Percentiles rank a stretch among this genome's conserved stretches.
Conservation (phyloP, 176 grass and related monocot genomes). For the Cenchrus americanus region DNA sequence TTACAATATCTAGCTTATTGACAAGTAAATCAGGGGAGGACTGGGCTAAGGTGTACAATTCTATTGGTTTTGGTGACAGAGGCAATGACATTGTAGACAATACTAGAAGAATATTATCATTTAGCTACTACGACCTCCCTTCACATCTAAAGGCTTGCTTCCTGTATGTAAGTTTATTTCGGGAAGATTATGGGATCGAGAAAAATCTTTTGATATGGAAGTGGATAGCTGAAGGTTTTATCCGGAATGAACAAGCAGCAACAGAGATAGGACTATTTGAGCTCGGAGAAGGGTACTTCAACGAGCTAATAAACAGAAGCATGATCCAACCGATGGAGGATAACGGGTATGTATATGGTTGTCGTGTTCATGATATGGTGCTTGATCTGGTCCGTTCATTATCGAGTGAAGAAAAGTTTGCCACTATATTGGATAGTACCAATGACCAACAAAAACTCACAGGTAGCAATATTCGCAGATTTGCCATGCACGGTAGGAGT, state of each 20-base stretch:
- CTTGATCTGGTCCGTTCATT: background rate
- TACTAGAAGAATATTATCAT: background rate
- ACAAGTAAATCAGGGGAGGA: background rate
- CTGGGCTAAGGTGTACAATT: background rate
- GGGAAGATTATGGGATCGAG: background rate
- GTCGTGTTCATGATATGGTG: background rate
- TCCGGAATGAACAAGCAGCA: background rate
- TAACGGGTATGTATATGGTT: background rate
- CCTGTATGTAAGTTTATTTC: background rate
- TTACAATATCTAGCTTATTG: background rate
- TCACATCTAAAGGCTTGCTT: background rate
- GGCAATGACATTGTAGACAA: background rate
- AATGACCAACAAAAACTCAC: background rate
- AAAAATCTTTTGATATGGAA: conserved; percentile 3
- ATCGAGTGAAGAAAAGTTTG: background rate
- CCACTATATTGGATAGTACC: background rate
- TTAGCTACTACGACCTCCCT: conserved; percentile 1
- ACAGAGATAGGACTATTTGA: background rate
- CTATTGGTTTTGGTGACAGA: background rate
- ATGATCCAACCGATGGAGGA: background rate
- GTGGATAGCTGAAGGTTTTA: conserved; percentile 3
- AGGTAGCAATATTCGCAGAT: background rate
- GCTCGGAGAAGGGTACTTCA: background rate
- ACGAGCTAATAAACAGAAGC: background rate
- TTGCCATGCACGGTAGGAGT: background rate